Evolutionary conservation across 495 filamentous ascomycete genomes (phyloP), one percentile per base, ranked within the genome.

Genomic region (Cudoniella acicularis): DNA sequence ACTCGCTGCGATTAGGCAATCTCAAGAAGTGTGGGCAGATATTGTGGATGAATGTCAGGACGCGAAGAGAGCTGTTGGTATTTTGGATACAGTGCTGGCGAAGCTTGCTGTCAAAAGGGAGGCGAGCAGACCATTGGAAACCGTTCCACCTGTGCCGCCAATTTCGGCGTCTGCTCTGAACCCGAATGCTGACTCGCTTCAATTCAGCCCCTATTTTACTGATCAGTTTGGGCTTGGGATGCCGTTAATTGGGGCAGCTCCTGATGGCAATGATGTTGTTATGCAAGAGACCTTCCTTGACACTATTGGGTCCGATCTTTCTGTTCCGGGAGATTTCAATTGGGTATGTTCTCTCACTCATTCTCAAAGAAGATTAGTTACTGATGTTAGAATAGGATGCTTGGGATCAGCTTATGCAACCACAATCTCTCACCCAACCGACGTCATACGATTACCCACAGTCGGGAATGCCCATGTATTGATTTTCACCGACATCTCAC

Each of bases 21-120:
- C 63, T 21, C 43, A 55, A 48, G 45, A 26, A 36, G 59, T 65
- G 1, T 65, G 63, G 63, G 55, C 51, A 21, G 59, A 65, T 36
- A 25, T 65, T 4, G 22, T 53, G 4, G 59, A 65, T 57, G 46
- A 59, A 22, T 65, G 51, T 23, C 20, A 22, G 20, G 63, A 65
- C 49, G 63, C 63, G 1, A 47, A 41, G 18, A 18, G 63, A 40
- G 59, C 63, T 4, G 59, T 59, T 21, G 50, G 17, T 11, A 62
- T 65, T 22, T 40, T 65, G 10, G 54, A 25, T 16, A 18, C 51
- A 0, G 59, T 62, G 9, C 25, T 65, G 4, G 36, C 23, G 1
- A 62, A 62, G 36, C 16, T 62, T 6, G 16, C 46, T 1, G 11
- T 22, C n/a, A 65, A 65, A 24, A 17, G 18, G 30, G 49, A 52